Base-by-base conservation (phyloP, 148 eudicot genomes). In the Drosera capensis region DNA sequence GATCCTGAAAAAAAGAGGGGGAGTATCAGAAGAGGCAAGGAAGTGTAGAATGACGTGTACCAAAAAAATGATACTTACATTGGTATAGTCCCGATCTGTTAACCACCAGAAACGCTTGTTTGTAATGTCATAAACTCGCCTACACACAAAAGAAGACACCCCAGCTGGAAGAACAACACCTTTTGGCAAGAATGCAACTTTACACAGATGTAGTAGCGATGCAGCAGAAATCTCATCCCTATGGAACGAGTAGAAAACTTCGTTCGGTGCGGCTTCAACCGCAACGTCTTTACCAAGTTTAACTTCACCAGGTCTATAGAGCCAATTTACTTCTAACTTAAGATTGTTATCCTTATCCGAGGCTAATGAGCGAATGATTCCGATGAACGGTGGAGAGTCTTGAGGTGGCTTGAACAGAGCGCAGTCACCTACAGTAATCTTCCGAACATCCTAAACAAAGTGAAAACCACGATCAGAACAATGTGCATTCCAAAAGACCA, bases 181-280 rank as follows among this genome's bases (percentile, higher is more conserved):
- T 71, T 68, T 75, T 51, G 70, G 82, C 50, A 81, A 68, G 54
- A 81, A 83, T 53, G 94, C 68, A 45, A 88, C 92, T 77, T 75
- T 88, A 68, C 93, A 90, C 34, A 79, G 88, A 79, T 80, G 93
- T 30, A 85, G 78, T 59, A 85, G 60, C 15, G 88, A 80, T 26
- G 85, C 85, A 69, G 85, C 93, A 60, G 84, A 71, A 60, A 70
- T 73, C 74, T 83, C 81, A 71, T 75, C 93, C 73, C 68, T 71
- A 49, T 77, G 86, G 43, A 88, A 78, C 7, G 94, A 88, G 58
- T 80, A 88, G 36, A 80, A 85, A 14, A 78, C 69, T 57, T 81
- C 82, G 85, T 85, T 85, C 20, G 79, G 87, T 47, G 80, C 74
- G 45, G 79, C 72, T 56, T 80, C 81, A 41, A 67, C 46, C 36